Base-by-base conservation (phyloP, 768 basidiomycete genomes). In the Serendipita sp. region DNA sequence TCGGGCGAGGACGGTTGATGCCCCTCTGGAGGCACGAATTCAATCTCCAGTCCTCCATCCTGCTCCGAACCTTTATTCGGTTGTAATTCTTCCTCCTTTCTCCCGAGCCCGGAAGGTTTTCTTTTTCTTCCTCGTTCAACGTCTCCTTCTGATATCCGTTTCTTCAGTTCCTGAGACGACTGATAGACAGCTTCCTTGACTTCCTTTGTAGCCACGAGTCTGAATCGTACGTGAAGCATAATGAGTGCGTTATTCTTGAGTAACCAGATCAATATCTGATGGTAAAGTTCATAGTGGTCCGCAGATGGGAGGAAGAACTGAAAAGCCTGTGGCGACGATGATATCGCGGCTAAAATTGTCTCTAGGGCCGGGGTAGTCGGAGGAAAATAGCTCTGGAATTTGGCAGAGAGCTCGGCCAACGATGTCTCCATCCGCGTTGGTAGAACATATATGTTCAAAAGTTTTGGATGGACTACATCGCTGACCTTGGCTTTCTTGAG, bases 221-320 rank as follows among this genome's bases (percentile, higher is more conserved):
- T 85, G 64, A 95, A 84, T 44, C 88, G 85, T 13, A 93, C 83
- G 71, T 94, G 93, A 32, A 92, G 79, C 16, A 89, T 88, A 63
- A 89, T 80, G 16, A 97, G 77, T 68, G 98, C 78, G 70, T 91
- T 91, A 45, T 85, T 83, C 71, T 88, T 88, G 44, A 97, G 79
- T 79, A 98, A 83, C 95, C 94, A 97, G 44, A 88, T 75, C 10
- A 98, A 83, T 35, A 94, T 88, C 32, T 91, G 84, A 68, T 86
- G 81, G 73, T 89, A 95, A 62, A 84, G 72, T 3, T 81, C 78
- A 34, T 91, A 81, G 10, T 80, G 76, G 44, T 86, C 85, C 70
- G 86, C 85, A 23, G 79, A 74, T 54, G 82, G 78, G 15, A 89
- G 86, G 51, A 96, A 15, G 86, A 85, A 67, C 87, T 88, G 74